Base-by-base conservation (phyloP, 129 eudicot genomes). In the Saussurea involucrata region DNA sequence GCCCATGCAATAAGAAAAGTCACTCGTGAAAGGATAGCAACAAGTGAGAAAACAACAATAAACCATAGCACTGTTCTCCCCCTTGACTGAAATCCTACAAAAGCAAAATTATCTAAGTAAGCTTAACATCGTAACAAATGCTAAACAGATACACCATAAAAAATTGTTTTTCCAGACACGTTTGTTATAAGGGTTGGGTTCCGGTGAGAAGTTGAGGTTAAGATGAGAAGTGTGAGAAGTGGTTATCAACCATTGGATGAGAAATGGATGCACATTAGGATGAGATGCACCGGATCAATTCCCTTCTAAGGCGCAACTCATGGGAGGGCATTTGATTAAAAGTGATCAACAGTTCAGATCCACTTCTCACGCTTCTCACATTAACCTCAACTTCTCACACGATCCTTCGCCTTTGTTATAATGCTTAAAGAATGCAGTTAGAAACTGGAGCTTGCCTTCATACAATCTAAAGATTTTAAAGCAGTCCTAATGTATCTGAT, bases 81-180 rank as follows among this genome's bases (percentile, higher is more conserved):
- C 77, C 82, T 82, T 20, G 78, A 82, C 74, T 75, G 89, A 71
- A 86, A 86, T 78, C 91, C 99, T 95, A 77, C 90, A 84, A 33
- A 79, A 67, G 9, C 3, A 21, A 71, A 78, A 57, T 49, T 58
- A 37, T 27, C 24, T 8, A 74, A 67, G 71, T 68, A 81, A 80
- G 79, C 70, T 73, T 73, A 36, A 55, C 68, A 64, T 49, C 37
- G 24, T 58, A 36, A 25, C 32, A 32, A 65, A 5, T 73, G 68
- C 69, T 64, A 37, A 72, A 65, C 57, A 61, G 34, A 71, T 53
- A 63, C 49, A 32, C 27, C 20, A 63, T 8, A 69, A 78, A 75
- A 34, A 40, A 17, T 25, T 69, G 69, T 57, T 63, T 27, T 12
- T 77, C 21, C 58, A 44, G 36, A 63, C 22, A 27, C 71, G n/a